Conservation (phyloP, 177 flowering plant genomes). For the Telopea speciosissima region DNA sequence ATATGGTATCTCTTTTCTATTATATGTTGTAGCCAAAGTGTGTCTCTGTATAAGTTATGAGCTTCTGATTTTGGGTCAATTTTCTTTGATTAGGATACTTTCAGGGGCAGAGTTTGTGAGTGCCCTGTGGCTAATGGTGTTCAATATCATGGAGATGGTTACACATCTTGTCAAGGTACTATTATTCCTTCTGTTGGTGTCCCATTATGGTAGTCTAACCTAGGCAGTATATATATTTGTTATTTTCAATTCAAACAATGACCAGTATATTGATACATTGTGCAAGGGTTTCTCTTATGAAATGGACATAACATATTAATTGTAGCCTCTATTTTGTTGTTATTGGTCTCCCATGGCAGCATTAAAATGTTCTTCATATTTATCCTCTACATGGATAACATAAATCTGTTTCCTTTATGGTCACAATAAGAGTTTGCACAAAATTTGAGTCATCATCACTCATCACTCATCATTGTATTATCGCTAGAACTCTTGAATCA, state of each 20-base stretch:
- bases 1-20: neutral
- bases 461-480: no score
- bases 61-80: constrained; percentile 1
- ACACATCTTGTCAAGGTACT: constrained; percentile 68
- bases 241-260: neutral
- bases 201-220: neutral
- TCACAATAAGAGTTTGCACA: neutral
- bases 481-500: no score
- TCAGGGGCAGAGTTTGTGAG: constrained; percentile 85
- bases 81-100: constrained; percentile 60
- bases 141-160: constrained; percentile 88
- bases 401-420: neutral
- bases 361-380: no score
- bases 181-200: neutral
- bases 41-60: no score
- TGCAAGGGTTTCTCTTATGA: neutral
- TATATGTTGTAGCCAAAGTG: no score
- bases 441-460: no score
- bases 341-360: neutral
- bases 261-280: neutral
- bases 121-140: constrained; percentile 80
- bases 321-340: neutral
- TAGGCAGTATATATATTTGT: neutral
- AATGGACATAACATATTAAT: neutral
- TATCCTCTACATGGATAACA: neutral